A percentile compares a stretch with the other conserved stretches of the same genome.
These are phyloP conservation scores for Blepharisma japonicum DNA, from an alignment of 73 alveolate species.

Conservation along the genomic window DNA sequence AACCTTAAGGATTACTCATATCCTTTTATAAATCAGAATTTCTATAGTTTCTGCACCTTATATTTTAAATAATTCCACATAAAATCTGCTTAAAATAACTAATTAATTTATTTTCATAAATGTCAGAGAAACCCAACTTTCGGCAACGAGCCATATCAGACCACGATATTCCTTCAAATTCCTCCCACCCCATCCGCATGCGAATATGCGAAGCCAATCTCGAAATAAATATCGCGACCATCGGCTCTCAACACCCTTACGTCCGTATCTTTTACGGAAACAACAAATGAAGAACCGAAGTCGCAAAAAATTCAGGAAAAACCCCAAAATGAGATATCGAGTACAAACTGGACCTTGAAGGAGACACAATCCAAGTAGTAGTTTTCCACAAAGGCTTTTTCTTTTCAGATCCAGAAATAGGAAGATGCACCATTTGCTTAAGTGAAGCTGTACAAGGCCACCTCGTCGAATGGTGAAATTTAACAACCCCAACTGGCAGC, in stretches of 20 bases:
- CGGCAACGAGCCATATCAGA: conserved; percentile 26
- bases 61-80: too few species aligned
- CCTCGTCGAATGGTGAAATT: not conserved
- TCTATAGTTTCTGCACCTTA: too few species aligned
- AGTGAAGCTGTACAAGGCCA: conserved; percentile 15
- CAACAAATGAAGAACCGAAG: not conserved
- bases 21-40: too few species aligned
- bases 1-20: too few species aligned
- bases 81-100: too few species aligned
- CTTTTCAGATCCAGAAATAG: conserved; percentile 11
- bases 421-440: not conserved
- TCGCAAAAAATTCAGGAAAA: not conserved
- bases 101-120: too few species aligned
- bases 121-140: too few species aligned
- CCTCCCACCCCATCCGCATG: not conserved
- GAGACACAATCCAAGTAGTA: not conserved
- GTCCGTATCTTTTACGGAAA: not conserved
- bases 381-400: conserved; percentile 26
- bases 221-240: not conserved
- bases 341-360: not conserved
- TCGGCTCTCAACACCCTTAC: conserved; percentile 3
- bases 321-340: conserved; percentile 7
- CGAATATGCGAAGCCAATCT: not conserved
- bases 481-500: not conserved
- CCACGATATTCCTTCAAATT: not conserved